A percentile compares a stretch with the other conserved stretches of the same genome.
phyloP scores from a whole-genome alignment of 2,329 filamentous ascomycete species.

The Thermomyces lanuginosus region DNA sequence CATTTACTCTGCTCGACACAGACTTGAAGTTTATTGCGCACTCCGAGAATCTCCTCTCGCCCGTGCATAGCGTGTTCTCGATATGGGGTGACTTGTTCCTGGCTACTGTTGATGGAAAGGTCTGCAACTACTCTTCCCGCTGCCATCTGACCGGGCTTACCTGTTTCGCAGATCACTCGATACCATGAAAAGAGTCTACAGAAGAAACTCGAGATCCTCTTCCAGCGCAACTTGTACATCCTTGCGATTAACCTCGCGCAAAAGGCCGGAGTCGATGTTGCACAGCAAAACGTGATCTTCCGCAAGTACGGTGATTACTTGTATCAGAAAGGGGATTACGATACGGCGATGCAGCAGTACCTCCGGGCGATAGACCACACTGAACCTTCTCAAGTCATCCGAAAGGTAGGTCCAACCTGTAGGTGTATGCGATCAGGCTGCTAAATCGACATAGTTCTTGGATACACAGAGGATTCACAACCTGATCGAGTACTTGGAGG shows the following conservation, averaged over 20 bases:
- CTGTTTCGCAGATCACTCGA: constrained; percentile 48
- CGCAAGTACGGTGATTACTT: constrained; percentile 86
- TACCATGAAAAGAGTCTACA: constrained; percentile 85
- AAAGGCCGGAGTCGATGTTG: constrained; percentile 61
- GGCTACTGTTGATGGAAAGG: constrained; percentile 84
- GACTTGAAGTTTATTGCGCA: constrained; percentile 81
- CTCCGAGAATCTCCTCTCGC: constrained; percentile 66
- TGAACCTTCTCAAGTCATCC: constrained; percentile 87
- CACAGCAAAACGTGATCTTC: constrained; percentile 82
- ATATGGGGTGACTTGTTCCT: constrained; percentile 87
- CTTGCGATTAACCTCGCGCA: constrained; percentile 85
- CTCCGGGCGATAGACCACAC: constrained; percentile 90
- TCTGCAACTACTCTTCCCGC: constrained; percentile 24
- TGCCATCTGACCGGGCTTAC: constrained; percentile 8
- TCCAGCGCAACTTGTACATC: constrained; percentile 82
- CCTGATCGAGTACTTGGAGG: constrained; percentile 89
- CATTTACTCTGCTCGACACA: constrained; percentile 80
- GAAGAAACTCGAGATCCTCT: constrained; percentile 83
- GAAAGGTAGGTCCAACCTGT: constrained; percentile 46
- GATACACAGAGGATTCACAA: constrained; percentile 97
- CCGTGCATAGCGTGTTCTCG: constrained; percentile 62
- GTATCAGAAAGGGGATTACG: constrained; percentile 89
- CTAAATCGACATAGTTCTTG: constrained; percentile 46
- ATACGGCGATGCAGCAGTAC: constrained; percentile 98
- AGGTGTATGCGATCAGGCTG: constrained; percentile 1